Base-by-base conservation (phyloP, 2,329 filamentous ascomycete genomes). In the Setomelanomma holmii region DNA sequence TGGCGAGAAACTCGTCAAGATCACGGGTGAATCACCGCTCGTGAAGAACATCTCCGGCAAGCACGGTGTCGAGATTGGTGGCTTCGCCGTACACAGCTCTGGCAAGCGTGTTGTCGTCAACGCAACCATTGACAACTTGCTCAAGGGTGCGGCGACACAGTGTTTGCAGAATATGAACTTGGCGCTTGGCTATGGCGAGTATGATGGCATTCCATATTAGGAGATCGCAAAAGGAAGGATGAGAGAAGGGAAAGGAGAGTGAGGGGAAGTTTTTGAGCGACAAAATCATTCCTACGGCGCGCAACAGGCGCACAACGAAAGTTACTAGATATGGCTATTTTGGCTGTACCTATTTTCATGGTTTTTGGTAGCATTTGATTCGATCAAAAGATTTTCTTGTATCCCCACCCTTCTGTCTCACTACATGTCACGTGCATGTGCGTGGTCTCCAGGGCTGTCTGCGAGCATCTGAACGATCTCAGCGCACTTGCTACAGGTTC, bases 91-190 rank as follows among this genome's bases (percentile, higher is more conserved):
- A 34, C 89, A 97, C 78, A 91, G 85, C 63, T 87, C 85, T 19
- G 93, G 93, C 51, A 95, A 92, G 84, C 84, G 95, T 45, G 93
- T 96, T 0, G 93, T 98, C n/a, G 85, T 98, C 58, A 96, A 93
- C 71, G 90, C 89, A 16, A 96, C 90, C 2, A 96, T 97, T 68
- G 93, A 97, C 77, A 96, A 97, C 77, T 79, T 97, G 63, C 82
- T 95, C 66, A 97, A 97, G 85, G 93, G 93, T 54, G 93, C 93
- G 47, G 90, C 90, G 5, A 96, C 93, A 10, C 93, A 96, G 75
- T 96, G 92, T 79, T 78, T 96, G 74, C 93, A 96, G 82, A 96
- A 96, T 77, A 95, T 96, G 90, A 96, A 96, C 76, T 81, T 96
- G 52, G 89, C 90, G n/a, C 83, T 96, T 10, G 91, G 91, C 40